A percentile compares a stretch with the other conserved stretches of the same genome.
phyloP scores from a whole-genome alignment of 164 flowering plant genomes.

The Amborella trichopoda region DNA sequence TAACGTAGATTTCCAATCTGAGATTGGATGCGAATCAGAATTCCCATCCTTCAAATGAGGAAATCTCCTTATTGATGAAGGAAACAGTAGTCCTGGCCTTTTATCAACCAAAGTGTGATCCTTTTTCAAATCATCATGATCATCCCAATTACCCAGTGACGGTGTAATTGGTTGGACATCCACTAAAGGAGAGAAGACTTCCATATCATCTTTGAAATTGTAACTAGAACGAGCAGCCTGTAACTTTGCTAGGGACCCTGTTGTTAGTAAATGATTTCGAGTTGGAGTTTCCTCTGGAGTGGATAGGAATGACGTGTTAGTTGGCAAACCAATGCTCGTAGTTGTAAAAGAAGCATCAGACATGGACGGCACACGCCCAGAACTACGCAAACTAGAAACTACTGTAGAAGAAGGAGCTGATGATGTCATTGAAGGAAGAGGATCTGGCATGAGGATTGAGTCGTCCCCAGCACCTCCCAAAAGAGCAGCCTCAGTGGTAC shows the following conservation, averaged over 20 bases:
- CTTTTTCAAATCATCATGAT: conserved; percentile 36
- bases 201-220: conserved; percentile 92
- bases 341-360: conserved; percentile 32
- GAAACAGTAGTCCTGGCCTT: conserved; percentile 37
- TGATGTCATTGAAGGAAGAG: conserved; percentile 70
- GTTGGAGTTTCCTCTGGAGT: conserved; percentile 66
- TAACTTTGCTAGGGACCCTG: conserved; percentile 55
- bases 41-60: conserved; percentile 44
- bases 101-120: conserved; percentile 36
- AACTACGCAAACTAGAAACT: conserved; percentile 33
- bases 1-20: conserved; percentile 70
- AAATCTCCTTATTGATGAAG: conserved; percentile 45
- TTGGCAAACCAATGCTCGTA: conserved; percentile 23
- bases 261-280: conserved; percentile 41
- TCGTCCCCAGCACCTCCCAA: conserved; percentile 82
- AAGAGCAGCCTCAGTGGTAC: conserved; percentile 76
- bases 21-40: conserved; percentile 38
- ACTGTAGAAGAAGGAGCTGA: conserved; percentile 36
- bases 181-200: conserved; percentile 91
- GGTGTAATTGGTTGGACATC: conserved; percentile 93
- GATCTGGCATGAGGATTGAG: conserved; percentile 96
- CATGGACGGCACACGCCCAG: conserved; percentile 27
- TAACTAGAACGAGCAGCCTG: conserved; percentile 52
- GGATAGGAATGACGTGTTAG: conserved; percentile 25
- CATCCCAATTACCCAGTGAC: conserved; percentile 58